A percentile compares a stretch with the other conserved stretches of the same genome.
Evolutionary conservation across 176 grass and related monocot species (phyloP).

Genomic region (Cenchrus fungigraminus): DNA sequence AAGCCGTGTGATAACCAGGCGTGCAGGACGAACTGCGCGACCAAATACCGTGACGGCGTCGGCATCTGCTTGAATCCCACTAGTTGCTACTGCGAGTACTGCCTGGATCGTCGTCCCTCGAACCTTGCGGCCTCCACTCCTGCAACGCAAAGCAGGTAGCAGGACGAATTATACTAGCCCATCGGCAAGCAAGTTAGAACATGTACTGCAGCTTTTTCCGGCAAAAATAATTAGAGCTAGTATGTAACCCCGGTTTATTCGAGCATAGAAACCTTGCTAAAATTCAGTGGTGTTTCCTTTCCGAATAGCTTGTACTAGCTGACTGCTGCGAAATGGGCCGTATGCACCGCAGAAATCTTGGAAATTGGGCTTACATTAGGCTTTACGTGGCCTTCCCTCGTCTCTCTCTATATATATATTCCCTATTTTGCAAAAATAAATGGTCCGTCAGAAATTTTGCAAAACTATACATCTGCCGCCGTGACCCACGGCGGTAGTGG

Average conservation of each 20-base stretch:
- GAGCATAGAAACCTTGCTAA: neutral
- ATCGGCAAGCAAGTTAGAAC: neutral
- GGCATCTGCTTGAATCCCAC: neutral
- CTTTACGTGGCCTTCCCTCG: neutral
- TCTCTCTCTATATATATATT: no score
- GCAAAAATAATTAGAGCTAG: neutral
- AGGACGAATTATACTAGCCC: neutral
- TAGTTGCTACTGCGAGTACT: constrained; percentile 7
- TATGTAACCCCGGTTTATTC: neutral
- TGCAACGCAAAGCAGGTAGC: neutral
- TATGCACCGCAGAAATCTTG: neutral
- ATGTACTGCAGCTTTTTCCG: neutral
- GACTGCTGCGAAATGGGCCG: neutral
- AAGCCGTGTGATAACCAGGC: neutral
- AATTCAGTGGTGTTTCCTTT: neutral
- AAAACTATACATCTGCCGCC: no score
- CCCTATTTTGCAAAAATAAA: no score
- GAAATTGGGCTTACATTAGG: neutral
- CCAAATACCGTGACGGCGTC: neutral
- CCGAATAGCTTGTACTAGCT: no score
- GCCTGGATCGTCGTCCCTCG: neutral
- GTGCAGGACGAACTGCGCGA: neutral
- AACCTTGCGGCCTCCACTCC: no score
- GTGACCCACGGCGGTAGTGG: no score
- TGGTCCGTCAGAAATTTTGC: no score